Base-by-base conservation (phyloP, 192 early-diverging fungal genomes). In the Rhizoclosmatium globosum region DNA sequence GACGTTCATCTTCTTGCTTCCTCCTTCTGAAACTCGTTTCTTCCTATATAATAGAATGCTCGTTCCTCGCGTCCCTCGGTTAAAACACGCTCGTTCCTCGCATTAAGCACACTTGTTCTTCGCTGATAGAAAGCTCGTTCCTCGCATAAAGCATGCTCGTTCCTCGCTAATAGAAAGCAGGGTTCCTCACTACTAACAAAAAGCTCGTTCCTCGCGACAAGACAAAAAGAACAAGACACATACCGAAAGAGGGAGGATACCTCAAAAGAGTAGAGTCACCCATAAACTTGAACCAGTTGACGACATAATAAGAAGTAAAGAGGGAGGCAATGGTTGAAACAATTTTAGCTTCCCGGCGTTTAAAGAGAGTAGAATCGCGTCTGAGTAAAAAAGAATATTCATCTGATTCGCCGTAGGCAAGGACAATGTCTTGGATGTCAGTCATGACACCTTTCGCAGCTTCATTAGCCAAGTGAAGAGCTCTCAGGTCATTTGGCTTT, bases 361-460 rank as follows among this genome's bases (percentile, higher is more conserved):
- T 89, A 76, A 91, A 96, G 47, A 95, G 82, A 62, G 90, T 88
- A 3, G 88, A 84, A 2, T 84, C 75, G 64, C 91, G 86, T 31
- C 83, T 76, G 45, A 97, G 88, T 15, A 94, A 86, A 89, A 97
- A 95, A 82, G 92, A 91, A 85, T 89, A 99, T 82, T 99, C 97
- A 82, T 99, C 97, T 79, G 93, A 94, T 84, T 99, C 91, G 23
- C 97, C 98, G 79, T 97, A 99, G 19, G 23, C 65, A 9, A 61
- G 61, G 6, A 93, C 84, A 45, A 84, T 81, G 46, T 86, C 82
- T 13, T 86, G 83, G 58, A 95, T 87, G 68, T 92, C 90, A 48
- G 91, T 82, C 93, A 97, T 94, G n/a, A 96, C 94, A 19, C 69
- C 53, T 11, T 47, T 21, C 19, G 83, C 83, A 23, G 91, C 93